Evolutionary conservation across 768 basidiomycete genomes (phyloP).

Genomic region (Butyriboletus loyo): DNA sequence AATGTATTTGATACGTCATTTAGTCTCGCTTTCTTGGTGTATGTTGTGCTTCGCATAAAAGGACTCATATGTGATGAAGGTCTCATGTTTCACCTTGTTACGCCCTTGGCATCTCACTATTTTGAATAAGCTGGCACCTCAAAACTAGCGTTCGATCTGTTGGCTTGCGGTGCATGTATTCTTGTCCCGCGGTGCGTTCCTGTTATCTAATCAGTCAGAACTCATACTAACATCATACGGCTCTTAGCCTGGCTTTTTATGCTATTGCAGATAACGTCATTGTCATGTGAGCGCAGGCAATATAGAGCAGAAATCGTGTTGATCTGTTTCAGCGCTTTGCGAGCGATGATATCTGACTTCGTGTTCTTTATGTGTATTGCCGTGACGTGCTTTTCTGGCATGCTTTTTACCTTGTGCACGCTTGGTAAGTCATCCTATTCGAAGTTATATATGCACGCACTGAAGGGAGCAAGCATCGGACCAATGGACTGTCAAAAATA

Average conservation of each 20-base stretch:
- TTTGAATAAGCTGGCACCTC: slow-evolving; percentile 45
- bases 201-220: background rate
- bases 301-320: background rate
- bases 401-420: slow-evolving; percentile 54
- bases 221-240: background rate
- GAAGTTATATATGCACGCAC: slow-evolving; percentile 20
- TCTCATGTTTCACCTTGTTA: slow-evolving; percentile 26
- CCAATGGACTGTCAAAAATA: slow-evolving; percentile 40
- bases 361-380: slow-evolving; percentile 77
- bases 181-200: slow-evolving; percentile 69
- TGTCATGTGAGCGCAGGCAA: slow-evolving; percentile 53
- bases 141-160: slow-evolving; percentile 70
- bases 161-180: slow-evolving; percentile 82
- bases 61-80: slow-evolving; percentile 56
- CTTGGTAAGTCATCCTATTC: slow-evolving; percentile 36
- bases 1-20: slow-evolving; percentile 85
- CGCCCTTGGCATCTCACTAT: background rate
- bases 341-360: slow-evolving; percentile 80
- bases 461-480: slow-evolving; percentile 28
- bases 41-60: slow-evolving; percentile 59
- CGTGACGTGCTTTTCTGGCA: slow-evolving; percentile 76
- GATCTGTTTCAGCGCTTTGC: slow-evolving; percentile 54
- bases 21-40: slow-evolving; percentile 64
- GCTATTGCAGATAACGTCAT: slow-evolving; percentile 76
- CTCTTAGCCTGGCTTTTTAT: slow-evolving; percentile 68